Evolutionary conservation across 805 yeast genomes (phyloP).

Genomic region (Saccharomycopsis sp.): DNA sequence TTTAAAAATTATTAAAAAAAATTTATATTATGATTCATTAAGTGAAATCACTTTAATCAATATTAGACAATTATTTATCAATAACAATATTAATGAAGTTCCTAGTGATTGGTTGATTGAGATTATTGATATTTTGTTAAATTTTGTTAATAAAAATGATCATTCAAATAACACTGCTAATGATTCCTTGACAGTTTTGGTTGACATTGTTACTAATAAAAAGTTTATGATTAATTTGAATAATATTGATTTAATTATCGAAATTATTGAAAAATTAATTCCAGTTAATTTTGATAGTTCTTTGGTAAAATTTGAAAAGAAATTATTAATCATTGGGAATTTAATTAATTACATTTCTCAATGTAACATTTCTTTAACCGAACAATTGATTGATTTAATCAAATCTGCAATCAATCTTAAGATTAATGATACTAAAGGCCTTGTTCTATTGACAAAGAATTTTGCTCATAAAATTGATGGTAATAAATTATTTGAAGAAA

Average conservation of each 20-base stretch:
- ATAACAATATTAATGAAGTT: not conserved
- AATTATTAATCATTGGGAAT: constrained; percentile 10
- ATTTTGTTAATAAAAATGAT: constrained; percentile 3
- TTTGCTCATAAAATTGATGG: constrained; percentile 14
- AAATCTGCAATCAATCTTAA: constrained; percentile 1
- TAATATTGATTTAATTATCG: not conserved
- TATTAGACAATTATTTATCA: not conserved
- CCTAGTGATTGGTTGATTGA: constrained; percentile 2
- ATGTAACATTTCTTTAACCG: constrained; percentile 15
- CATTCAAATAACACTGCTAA: too few relatives aligned
- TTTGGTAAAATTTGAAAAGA: constrained; percentile 9
- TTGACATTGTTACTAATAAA: not conserved
- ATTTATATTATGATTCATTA: constrained; percentile 11
- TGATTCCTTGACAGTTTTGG: not conserved
- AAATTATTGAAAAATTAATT: not conserved
- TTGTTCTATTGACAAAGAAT: constrained; percentile 1
- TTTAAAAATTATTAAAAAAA: constrained; percentile 1
- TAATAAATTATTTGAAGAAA: constrained; percentile 10
- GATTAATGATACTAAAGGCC: constrained; percentile 2
- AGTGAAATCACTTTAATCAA: constrained; percentile 5
- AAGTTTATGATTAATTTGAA: not conserved
- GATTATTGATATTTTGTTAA: constrained; percentile 1
- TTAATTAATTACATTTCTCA: constrained; percentile 1
- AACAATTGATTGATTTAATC: constrained; percentile 11
- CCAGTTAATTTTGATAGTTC: constrained; percentile 2